phyloP scores from a whole-genome alignment of 2,329 filamentous ascomycete genomes.

The Knoxdaviesia capensis region DNA sequence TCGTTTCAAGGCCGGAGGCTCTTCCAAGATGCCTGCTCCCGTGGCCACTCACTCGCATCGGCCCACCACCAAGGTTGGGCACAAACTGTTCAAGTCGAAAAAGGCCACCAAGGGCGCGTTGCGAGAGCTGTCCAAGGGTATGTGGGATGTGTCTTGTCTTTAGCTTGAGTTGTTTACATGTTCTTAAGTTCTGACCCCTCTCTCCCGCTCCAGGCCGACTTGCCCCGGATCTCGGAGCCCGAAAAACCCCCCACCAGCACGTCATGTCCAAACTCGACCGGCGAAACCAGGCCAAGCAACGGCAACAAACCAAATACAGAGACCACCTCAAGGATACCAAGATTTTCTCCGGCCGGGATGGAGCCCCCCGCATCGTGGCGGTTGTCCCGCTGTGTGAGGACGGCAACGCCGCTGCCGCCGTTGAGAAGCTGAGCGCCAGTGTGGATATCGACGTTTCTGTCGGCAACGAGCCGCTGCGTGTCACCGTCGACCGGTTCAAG shows the following conservation, averaged over 20 bases:
- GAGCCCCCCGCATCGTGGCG: constrained; percentile 72
- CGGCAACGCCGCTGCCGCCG: constrained; percentile 44
- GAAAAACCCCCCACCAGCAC: constrained; percentile 86
- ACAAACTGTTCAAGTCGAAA: constrained; percentile 85
- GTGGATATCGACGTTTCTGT: constrained; percentile 53
- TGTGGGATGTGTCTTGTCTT: constrained; percentile 1
- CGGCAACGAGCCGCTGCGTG: constrained; percentile 30
- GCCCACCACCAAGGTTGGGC: constrained; percentile 69
- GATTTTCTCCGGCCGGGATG: constrained; percentile 72
- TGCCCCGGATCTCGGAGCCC: constrained; percentile 47
- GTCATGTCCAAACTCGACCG: constrained; percentile 95
- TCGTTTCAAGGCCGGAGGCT: constrained; percentile 67
- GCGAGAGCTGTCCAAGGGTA: constrained; percentile 73
- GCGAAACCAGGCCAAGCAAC: constrained; percentile 85
- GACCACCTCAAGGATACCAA: constrained; percentile 62
- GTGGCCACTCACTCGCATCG: constrained; percentile 68
- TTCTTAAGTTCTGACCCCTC: not conserved
- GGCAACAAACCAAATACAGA: constrained; percentile 62
- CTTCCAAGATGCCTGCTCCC: constrained; percentile 45
- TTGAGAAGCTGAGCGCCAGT: constrained; percentile 53
- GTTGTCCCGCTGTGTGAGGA: constrained; percentile 67
- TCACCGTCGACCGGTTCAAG: constrained; percentile 77
- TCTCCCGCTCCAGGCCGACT: constrained; percentile 44
- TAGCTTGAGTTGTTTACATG: not conserved
- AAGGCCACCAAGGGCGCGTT: constrained; percentile 77